Evolutionary conservation across 2,329 filamentous ascomycete genomes (phyloP).

Genomic region (Colletotrichum sp.): DNA sequence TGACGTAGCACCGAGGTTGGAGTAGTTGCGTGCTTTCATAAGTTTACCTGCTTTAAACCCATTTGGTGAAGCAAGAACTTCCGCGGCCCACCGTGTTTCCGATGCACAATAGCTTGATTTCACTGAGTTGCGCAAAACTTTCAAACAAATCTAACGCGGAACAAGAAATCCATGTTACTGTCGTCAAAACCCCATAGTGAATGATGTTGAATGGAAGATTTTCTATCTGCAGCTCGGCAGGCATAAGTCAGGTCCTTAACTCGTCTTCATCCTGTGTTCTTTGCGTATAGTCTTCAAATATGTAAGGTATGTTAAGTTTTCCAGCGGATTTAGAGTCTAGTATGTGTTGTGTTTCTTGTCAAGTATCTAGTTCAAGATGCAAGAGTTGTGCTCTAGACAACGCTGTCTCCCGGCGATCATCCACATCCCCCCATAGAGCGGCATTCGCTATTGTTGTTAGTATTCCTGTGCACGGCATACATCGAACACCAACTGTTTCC

Average conservation of each 20-base stretch:
- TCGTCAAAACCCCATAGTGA: not conserved
- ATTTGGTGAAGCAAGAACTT: not conserved
- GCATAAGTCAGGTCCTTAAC: not conserved
- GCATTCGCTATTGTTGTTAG: not conserved
- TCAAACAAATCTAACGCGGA: not conserved
- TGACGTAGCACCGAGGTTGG: not conserved
- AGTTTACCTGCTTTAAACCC: not conserved
- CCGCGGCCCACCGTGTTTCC: not conserved
- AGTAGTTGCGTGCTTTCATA: not conserved
- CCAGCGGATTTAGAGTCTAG: not conserved
- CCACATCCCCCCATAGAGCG: not conserved
- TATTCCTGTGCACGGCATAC: not conserved
- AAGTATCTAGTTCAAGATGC: not conserved
- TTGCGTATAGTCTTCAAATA: not conserved
- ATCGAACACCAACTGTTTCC: not conserved
- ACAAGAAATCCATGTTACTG: not conserved
- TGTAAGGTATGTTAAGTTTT: fast-evolving
- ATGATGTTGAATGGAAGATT: not conserved
- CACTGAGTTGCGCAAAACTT: not conserved
- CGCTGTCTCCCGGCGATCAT: not conserved
- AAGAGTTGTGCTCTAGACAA: not conserved
- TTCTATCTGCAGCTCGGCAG: not conserved
- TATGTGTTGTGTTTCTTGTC: not conserved
- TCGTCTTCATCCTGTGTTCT: not conserved
- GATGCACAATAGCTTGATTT: not conserved